A percentile compares a stretch with the other conserved stretches of the same genome.
Evolutionary conservation across 257 asterid genomes (phyloP).

Genomic region (Nyctanthes arbortristis): DNA sequence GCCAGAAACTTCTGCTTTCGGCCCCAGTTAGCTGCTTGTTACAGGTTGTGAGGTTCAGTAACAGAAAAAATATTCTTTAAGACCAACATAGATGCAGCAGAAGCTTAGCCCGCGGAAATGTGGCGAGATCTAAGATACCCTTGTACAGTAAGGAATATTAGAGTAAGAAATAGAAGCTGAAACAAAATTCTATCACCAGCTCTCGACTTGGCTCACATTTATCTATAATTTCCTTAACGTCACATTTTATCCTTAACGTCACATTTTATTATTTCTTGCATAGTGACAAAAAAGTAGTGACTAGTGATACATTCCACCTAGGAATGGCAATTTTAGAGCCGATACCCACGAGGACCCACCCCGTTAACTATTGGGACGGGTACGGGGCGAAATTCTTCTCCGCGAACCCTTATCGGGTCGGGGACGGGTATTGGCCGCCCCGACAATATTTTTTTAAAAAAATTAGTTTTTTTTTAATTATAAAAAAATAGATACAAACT

Average conservation of each 20-base stretch:
- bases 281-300: background rate
- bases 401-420: no score
- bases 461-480: no score
- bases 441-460: no score
- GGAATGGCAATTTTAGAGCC: no score
- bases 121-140: background rate
- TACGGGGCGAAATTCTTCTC: no score
- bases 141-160: background rate
- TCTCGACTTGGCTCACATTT: slow-evolving; percentile 13
- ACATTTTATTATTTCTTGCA: background rate
- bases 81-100: background rate
- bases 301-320: no score
- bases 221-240: background rate
- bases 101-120: background rate
- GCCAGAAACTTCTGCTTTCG: background rate
- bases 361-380: no score
- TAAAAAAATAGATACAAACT: no score
- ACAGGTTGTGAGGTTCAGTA: background rate
- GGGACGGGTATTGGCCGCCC: no score
- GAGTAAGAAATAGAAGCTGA: background rate
- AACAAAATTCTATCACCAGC: slow-evolving; percentile 4
- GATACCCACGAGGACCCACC: no score
- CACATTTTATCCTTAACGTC: background rate
- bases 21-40: background rate
- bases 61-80: background rate